A percentile compares a stretch with the other conserved stretches of the same genome.
Evolutionary conservation across 2,329 filamentous ascomycete species (phyloP).

Genomic region (Aspergillus awamori): DNA sequence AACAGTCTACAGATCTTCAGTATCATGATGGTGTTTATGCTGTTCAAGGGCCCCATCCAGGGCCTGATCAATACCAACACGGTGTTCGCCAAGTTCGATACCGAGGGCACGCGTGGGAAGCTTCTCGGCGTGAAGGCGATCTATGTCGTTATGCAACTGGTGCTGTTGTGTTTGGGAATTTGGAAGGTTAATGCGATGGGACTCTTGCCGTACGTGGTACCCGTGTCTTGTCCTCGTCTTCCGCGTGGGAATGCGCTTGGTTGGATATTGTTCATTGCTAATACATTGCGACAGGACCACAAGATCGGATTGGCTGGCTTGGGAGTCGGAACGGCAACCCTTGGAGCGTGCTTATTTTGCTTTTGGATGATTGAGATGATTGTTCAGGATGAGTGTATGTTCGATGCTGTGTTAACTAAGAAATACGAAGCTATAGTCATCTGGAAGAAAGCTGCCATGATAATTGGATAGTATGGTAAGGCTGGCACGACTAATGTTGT

Average conservation of each 20-base stretch:
- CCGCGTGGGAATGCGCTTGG: background rate
- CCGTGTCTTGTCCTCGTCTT: background rate
- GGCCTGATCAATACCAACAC: conserved; percentile 80
- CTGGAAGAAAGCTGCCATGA: background rate
- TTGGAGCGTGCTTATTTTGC: conserved; percentile 68
- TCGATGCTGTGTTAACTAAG: background rate
- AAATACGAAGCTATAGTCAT: background rate
- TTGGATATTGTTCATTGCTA: conserved; percentile 4
- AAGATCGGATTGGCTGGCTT: conserved; percentile 94
- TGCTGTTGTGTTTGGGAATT: conserved; percentile 80
- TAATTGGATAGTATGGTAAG: background rate
- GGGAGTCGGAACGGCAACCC: conserved; percentile 76
- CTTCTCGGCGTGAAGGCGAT: conserved; percentile 83
- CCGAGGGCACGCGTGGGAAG: conserved; percentile 71
- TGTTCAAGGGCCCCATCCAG: conserved; percentile 93
- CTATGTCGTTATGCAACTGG: conserved; percentile 83
- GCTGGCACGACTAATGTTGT: background rate
- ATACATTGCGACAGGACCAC: conserved; percentile 68
- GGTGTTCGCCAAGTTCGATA: conserved; percentile 90
- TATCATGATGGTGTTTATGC: conserved; percentile 99
- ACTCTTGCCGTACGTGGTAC: conserved; percentile 74
- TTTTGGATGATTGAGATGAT: conserved; percentile 41
- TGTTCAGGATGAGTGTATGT: background rate
- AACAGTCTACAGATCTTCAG: conserved; percentile 98
- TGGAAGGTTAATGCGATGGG: conserved; percentile 99